Percentiles rank a stretch among this genome's conserved stretches.
phyloP scores from a whole-genome alignment of 2,329 filamentous ascomycete genomes.

The Hypoxylon sp. region DNA sequence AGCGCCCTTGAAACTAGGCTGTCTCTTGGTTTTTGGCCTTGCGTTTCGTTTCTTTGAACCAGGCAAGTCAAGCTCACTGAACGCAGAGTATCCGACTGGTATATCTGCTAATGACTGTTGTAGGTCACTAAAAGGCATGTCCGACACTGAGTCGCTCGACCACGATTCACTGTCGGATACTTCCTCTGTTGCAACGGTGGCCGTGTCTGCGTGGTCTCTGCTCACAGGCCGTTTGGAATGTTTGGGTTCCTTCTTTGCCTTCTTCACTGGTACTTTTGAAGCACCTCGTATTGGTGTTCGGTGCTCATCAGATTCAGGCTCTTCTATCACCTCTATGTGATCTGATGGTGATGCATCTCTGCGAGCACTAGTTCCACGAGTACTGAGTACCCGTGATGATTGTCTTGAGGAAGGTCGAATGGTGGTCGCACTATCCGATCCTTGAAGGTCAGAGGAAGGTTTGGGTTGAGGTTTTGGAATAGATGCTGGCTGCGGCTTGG shows the following conservation, averaged over 20 bases:
- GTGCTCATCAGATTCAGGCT: conserved; percentile 55
- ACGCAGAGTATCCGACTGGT: conserved; percentile 76
- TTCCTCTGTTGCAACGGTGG: conserved; percentile 51
- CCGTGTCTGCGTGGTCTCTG: conserved; percentile 46
- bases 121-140: conserved; percentile 60
- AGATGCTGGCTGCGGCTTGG: conserved; percentile 45
- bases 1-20: conserved; percentile 71
- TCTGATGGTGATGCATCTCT: conserved; percentile 51
- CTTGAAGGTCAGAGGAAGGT: conserved; percentile 49
- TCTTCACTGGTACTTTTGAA: conserved; percentile 47
- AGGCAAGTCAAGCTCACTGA: conserved; percentile 74
- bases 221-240: conserved; percentile 18
- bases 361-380: conserved; percentile 40
- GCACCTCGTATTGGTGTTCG: conserved; percentile 57
- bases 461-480: conserved; percentile 57
- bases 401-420: conserved; percentile 52
- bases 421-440: conserved; percentile 51
- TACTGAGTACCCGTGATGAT: conserved; percentile 49
- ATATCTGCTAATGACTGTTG: conserved; percentile 73
- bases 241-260: conserved; percentile 41
- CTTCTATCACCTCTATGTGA: conserved; percentile 56
- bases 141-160: conserved; percentile 56
- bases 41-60: conserved; percentile 59
- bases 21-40: conserved; percentile 67
- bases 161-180: conserved; percentile 55